Evolutionary conservation across 768 basidiomycete genomes (phyloP), one percentile per base, ranked within the genome.

Genomic region (Candolleomyces eurysporus): DNA sequence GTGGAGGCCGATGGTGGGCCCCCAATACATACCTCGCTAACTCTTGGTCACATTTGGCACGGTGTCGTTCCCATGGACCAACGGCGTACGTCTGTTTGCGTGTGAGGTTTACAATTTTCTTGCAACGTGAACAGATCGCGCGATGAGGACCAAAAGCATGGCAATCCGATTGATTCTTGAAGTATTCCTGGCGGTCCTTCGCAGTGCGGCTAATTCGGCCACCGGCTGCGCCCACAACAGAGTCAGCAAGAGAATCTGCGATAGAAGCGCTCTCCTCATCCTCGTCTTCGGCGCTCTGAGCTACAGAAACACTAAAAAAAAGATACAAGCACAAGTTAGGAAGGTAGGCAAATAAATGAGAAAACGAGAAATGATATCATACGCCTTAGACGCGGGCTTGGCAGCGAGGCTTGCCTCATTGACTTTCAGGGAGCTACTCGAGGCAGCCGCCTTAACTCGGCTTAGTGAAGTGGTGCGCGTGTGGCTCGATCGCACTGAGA

Each of bases 31-130:
- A 66, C 65, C 58, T 59, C 16, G 74, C 69, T 42, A 71, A 69
- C 61, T 71, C 76, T 63, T 76, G 77, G 68, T 84, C 83, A 63
- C 87, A 89, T 59, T 76, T 76, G 19, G 72, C 75, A 26, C 84
- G 76, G 68, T 90, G 89, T 42, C 72, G 74, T 63, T 85, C 79
- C 89, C 89, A 90, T 54, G 81, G 81, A 43, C 79, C 79, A 61
- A 89, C 82, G 13, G 80, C 75, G 61, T 87, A 90, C 14, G 80
- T 79, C 63, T 78, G 79, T 64, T 73, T 81, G n/a, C 76, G 75
- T 55, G 86, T 84, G 19, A 91, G 78, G 45, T 78, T 76, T 17
- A 90, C 79, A 72, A 79, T 79, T 62, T 82, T 81, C 45, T 81
- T 72, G 68, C 89, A 91, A 39, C 82, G 74, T 19, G 72, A 79